Evolutionary conservation across 2,329 filamentous ascomycete genomes (phyloP).

Genomic region (Aspergillus brunneoviolaceus): DNA sequence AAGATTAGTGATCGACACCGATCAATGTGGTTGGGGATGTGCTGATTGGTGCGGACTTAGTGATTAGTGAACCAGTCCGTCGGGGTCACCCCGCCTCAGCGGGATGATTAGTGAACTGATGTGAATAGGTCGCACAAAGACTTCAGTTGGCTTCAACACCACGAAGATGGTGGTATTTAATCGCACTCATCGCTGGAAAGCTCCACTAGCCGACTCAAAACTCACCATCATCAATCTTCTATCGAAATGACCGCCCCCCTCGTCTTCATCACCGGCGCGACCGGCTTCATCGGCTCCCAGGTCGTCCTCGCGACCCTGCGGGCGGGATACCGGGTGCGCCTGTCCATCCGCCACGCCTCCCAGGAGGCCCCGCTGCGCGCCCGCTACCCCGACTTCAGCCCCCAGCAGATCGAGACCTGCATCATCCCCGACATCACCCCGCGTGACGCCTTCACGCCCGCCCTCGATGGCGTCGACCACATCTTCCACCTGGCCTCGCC

Average conservation of each 20-base stretch:
- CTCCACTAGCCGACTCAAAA: neutral
- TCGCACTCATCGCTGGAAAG: neutral
- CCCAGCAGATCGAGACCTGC: slow-evolving; percentile 14
- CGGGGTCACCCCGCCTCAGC: neutral
- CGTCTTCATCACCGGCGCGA: slow-evolving; percentile 25
- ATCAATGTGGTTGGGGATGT: neutral
- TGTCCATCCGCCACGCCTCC: slow-evolving; percentile 17
- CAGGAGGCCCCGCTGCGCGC: slow-evolving; percentile 14
- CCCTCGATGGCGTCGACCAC: slow-evolving; percentile 18
- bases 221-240: neutral
- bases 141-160: no score
- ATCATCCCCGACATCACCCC: slow-evolving; percentile 20
- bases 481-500: slow-evolving; percentile 26
- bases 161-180: neutral
- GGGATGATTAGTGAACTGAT: neutral
- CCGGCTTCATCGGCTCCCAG: slow-evolving; percentile 25
- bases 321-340: slow-evolving; percentile 20
- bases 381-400: slow-evolving; percentile 6
- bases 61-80: neutral
- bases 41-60: neutral
- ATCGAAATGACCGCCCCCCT: neutral
- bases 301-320: slow-evolving; percentile 13
- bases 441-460: slow-evolving; percentile 7
- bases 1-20: neutral
- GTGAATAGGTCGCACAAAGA: no score